phyloP scores from a whole-genome alignment of 306 rosid genomes.

The Dryas alaskensis region DNA sequence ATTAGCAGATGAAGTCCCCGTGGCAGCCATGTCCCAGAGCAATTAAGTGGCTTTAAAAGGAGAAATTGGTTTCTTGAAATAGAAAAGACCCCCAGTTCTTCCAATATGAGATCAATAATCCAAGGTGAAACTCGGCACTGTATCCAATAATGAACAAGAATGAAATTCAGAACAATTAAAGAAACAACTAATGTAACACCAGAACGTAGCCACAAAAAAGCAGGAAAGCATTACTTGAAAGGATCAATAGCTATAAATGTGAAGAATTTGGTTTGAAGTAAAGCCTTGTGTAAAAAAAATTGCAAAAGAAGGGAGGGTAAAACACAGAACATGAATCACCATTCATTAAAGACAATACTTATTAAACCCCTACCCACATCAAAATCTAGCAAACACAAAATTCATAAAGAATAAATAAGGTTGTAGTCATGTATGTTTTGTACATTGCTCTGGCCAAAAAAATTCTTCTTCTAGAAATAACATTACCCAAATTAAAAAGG shows the following conservation, averaged over 20 bases:
- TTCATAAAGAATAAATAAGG: background rate
- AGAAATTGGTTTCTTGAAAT: constrained; percentile 28
- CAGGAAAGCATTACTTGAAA: too few species aligned
- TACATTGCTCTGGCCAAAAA: background rate
- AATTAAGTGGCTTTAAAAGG: constrained; percentile 25
- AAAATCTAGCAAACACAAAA: background rate
- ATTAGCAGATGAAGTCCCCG: constrained; percentile 35
- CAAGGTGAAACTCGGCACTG: constrained; percentile 39
- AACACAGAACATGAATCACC: background rate
- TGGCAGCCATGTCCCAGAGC: constrained; percentile 39
- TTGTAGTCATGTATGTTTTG: background rate
- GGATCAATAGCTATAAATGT: too few species aligned
- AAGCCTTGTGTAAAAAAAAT: too few species aligned
- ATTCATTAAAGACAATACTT: background rate
- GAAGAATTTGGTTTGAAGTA: too few species aligned
- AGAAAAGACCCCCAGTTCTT: constrained; percentile 36
- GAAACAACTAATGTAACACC: constrained; percentile 8
- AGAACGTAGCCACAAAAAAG: background rate
- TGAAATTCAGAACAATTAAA: constrained; percentile 16
- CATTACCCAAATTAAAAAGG: background rate
- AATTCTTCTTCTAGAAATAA: background rate
- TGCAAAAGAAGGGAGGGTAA: background rate
- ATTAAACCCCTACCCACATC: background rate
- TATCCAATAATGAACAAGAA: constrained; percentile 17
- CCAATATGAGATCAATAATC: constrained; percentile 27